Evolutionary conservation across 192 early-diverging fungal species (phyloP).

Genomic region (Rhizoclosmatium sp.): DNA sequence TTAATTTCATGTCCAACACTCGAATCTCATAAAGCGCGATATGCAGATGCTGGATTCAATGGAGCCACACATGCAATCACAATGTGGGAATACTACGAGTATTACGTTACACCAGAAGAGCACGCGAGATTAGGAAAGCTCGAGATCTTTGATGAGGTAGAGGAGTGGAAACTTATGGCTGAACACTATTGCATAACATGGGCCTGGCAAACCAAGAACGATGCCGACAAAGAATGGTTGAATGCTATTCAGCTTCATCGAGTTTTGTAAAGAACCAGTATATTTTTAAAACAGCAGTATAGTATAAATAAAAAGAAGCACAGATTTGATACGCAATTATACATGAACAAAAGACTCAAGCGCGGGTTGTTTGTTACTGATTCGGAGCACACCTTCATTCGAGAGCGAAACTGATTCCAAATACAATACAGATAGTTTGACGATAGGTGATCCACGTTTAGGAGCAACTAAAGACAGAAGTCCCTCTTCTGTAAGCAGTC

Average conservation of each 20-base stretch:
- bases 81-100: slow-evolving; percentile 63
- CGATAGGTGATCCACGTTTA: too few relatives aligned
- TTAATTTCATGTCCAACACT: slow-evolving; percentile 77
- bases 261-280: too few relatives aligned
- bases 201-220: slow-evolving; percentile 29
- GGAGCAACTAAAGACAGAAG: not conserved
- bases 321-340: not conserved
- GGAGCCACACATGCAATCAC: slow-evolving; percentile 37
- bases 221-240: not conserved
- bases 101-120: slow-evolving; percentile 48
- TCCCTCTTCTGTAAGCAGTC: not conserved
- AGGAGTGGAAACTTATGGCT: slow-evolving; percentile 86
- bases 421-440: too few relatives aligned
- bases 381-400: not conserved
- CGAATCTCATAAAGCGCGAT: slow-evolving; percentile 76
- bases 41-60: slow-evolving; percentile 66
- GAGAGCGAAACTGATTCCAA: not conserved
- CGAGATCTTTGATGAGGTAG: slow-evolving; percentile 91
- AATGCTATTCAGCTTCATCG: not conserved
- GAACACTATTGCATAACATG: slow-evolving; percentile 86
- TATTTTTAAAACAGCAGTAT: too few relatives aligned
- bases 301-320: not conserved
- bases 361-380: not conserved
- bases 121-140: slow-evolving; percentile 65
- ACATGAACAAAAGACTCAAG: not conserved